These are phyloP conservation scores for Kazachstania kunashirensis DNA, from an alignment of 805 yeast species.

Conservation along the genomic window DNA sequence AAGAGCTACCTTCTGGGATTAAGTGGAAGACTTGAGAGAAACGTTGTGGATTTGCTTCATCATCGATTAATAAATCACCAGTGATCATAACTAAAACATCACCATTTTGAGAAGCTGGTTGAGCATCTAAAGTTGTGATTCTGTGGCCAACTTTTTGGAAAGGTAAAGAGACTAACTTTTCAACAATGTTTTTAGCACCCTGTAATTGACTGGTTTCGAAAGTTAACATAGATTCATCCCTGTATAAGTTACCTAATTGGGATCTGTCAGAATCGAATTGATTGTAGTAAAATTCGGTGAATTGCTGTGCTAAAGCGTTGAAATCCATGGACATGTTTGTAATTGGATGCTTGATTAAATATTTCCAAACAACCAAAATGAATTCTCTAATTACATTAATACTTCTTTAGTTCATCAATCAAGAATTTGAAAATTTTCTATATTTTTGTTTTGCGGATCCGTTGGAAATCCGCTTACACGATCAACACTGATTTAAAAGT, in stretches of 20 bases:
- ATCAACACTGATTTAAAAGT: too few species aligned
- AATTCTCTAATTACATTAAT: neutral
- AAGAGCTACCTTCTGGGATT: constrained; percentile 83
- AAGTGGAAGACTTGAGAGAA: constrained; percentile 97
- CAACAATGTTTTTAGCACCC: constrained; percentile 88
- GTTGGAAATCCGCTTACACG: neutral
- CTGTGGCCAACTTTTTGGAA: constrained; percentile 90
- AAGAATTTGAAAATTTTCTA: too few species aligned
- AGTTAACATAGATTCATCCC: constrained; percentile 95
- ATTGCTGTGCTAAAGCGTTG: constrained; percentile 55
- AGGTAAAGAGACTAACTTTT: constrained; percentile 80
- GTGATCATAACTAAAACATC: constrained; percentile 97
- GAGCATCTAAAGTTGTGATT: constrained; percentile 93
- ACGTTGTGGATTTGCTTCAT: constrained; percentile 90
- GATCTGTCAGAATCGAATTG: constrained; percentile 90
- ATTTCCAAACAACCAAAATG: too few species aligned
- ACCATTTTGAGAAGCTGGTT: constrained; percentile 87
- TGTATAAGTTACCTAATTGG: constrained; percentile 85
- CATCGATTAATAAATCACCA: constrained; percentile 85
- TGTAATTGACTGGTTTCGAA: constrained; percentile 91
- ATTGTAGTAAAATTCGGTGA: constrained; percentile 89
- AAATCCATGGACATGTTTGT: constrained; percentile 34
- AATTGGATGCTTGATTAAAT: too few species aligned
- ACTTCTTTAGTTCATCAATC: too few species aligned
- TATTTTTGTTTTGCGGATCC: too few species aligned